A percentile compares a stretch with the other conserved stretches of the same genome.
Evolutionary conservation across 805 yeast species (phyloP).

Genomic region (Wickerhamomyces chaumierensis): DNA sequence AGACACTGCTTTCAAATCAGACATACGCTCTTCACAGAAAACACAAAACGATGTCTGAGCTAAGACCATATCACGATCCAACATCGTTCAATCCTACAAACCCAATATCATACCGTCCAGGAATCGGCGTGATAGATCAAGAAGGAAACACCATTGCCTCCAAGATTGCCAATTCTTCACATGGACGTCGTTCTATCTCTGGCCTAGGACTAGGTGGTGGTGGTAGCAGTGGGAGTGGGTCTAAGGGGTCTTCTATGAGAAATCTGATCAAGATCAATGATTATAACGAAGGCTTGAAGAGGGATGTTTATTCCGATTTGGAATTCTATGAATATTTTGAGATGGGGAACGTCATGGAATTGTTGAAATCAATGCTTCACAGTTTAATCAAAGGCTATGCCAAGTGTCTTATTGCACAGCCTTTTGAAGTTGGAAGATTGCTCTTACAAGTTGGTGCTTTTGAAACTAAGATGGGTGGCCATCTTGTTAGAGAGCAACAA

Average conservation of each 20-base stretch:
- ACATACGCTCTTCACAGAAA: too few species aligned
- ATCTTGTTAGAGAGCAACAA: constrained; percentile 8
- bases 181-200: constrained; percentile 5
- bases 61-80: constrained; percentile 66
- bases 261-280: constrained; percentile 13
- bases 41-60: constrained; percentile 8
- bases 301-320: constrained; percentile 30
- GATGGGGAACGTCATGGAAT: constrained; percentile 41
- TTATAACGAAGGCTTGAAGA: constrained; percentile 15
- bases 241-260: constrained; percentile 9
- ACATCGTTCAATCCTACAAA: constrained; percentile 56
- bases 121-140: constrained; percentile 46
- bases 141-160: constrained; percentile 29
- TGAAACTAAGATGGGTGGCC: constrained; percentile 14
- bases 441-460: constrained; percentile 74
- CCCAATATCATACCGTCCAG: constrained; percentile 47
- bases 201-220: constrained; percentile 5
- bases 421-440: constrained; percentile 74
- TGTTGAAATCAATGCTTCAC: constrained; percentile 43
- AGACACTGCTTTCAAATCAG: too few species aligned
- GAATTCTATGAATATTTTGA: constrained; percentile 63
- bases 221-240: too few species aligned
- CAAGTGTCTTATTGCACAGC: constrained; percentile 66
- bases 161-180: constrained; percentile 20
- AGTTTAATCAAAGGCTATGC: constrained; percentile 61